Base-by-base conservation (phyloP, 2,329 filamentous ascomycete genomes). In the Acephala macrosclerotiorum region DNA sequence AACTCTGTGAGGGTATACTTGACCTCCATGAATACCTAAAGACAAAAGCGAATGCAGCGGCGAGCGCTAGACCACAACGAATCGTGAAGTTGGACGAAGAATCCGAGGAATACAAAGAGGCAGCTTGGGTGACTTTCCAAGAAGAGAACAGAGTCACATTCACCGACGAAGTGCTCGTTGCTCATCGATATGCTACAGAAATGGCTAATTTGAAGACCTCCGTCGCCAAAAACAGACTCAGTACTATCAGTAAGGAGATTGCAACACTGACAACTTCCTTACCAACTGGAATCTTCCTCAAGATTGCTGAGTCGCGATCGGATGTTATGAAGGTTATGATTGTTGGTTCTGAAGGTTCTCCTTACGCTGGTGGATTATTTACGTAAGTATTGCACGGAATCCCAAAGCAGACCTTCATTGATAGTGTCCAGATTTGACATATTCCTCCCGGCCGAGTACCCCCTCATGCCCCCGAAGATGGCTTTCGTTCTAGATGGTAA, bases 301-400 rank as follows among this genome's bases (percentile, higher is more conserved):
- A 71, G 61, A 64, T 73, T 64, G 70, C 67, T 3, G 70, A 72
- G 35, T 68, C 66, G 12, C 64, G 70, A 6, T 63, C 64, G 12
- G 70, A 72, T 67, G 68, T 68, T 12, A 72, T 73, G 71, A 73
- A 73, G 42, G 66, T 70, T 3, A 55, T 73, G 1, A 73, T 73
- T 33, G 40, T 71, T 45, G 71, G 71, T 2, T 64, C 67, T 1
- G 71, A 68, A 62, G 71, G 67, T 3, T 65, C 70, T 14, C 71
- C 71, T 14, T 73, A 73, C 61, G 70, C 70, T 25, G 68, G 68
- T 22, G 69, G 71, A 18, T 60, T 73, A 16, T 73, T 71, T 42
- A 70, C 61, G 69, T 72, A 64, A 65, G 66, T 63, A 7, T 8
- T 29, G 5, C n/a, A 9, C 20, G 26, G 26, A n/a, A 18, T 33